Evolutionary conservation across 2,329 filamentous ascomycete species (phyloP), one percentile per base, ranked within the genome.

Genomic region (Colletotrichum sojae): DNA sequence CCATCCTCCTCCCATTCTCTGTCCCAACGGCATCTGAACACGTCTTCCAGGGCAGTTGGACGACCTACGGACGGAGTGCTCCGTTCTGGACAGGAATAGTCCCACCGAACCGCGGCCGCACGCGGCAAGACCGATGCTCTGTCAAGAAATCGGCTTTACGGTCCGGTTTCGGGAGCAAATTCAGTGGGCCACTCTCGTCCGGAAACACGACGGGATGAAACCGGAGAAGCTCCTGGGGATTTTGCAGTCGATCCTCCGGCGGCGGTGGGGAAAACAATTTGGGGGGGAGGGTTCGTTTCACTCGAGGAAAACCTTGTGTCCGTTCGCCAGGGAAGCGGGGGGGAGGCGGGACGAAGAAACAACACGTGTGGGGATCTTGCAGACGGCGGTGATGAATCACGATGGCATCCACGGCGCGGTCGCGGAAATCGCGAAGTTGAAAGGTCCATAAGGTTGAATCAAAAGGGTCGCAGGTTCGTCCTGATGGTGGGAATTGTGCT

Each of bases 141-240:
- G 43, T 20, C 2, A 46, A 43, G 6, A 43, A 22, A 48, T 51
- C 27, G 56, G 43, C 16, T 49, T 16, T n/a, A 25, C 45, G 56
- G 45, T 39, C 56, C 45, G 27, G 45, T 39, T 49, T 51, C 31
- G 45, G 45, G 43, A 25, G 16, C 56, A 43, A 22, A 16, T 12
- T 18, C 25, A 46, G n/a, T 58, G 25, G 48, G 49, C 49, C 46
- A 39, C 22, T 25, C 22, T 48, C 36, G 22, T 48, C 36, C 36
- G 22, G 36, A 46, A 20, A 16, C 22, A 31, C n/a, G 13, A 54
- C 39, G 59, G 59, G 59, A 62, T 48, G 59, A 62, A 56, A 56
- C 27, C 52, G 60, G 60, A 55, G 60, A 43, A 63, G 27, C 52
- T 12, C 51, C 40, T 63, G 60, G 60, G 51, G 60, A 60, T 22